Evolutionary conservation across 129 eudicot species (phyloP).

Genomic region (Daucus carota): DNA sequence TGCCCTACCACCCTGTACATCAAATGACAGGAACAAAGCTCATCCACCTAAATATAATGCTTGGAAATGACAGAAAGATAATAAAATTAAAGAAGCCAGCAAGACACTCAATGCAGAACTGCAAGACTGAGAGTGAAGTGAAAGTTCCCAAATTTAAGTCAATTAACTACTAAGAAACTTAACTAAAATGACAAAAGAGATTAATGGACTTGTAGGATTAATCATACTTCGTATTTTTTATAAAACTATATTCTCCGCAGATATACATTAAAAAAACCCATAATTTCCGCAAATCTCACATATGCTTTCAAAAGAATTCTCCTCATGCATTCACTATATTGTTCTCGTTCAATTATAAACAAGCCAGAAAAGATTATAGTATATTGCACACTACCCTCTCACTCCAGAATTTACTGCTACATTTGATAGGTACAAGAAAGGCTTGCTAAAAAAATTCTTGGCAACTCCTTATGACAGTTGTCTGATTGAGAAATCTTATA

Average conservation of each 20-base stretch:
- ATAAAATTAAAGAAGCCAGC: background rate
- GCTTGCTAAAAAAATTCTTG: too few species aligned
- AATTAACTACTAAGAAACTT: background rate
- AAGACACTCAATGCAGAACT: background rate
- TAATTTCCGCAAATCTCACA: too few species aligned
- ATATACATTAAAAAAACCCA: too few species aligned
- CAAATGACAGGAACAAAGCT: background rate
- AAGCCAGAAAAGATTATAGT: too few species aligned
- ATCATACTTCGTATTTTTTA: background rate
- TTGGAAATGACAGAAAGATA: background rate
- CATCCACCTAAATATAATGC: background rate
- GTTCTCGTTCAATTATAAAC: too few species aligned
- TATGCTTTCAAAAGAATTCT: too few species aligned
- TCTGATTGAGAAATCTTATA: too few species aligned
- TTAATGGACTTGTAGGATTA: background rate
- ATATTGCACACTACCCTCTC: too few species aligned
- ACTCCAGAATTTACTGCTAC: too few species aligned
- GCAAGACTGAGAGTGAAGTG: background rate
- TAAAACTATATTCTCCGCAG: background rate
- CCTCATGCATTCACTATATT: too few species aligned
- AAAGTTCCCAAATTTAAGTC: background rate
- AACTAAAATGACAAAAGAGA: background rate
- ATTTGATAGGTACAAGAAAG: too few species aligned
- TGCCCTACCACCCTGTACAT: background rate
- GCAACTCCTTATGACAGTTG: too few species aligned